These are phyloP conservation scores for Deinandra increscens DNA, from an alignment of 129 eudicot genomes.

Conservation along the genomic window DNA sequence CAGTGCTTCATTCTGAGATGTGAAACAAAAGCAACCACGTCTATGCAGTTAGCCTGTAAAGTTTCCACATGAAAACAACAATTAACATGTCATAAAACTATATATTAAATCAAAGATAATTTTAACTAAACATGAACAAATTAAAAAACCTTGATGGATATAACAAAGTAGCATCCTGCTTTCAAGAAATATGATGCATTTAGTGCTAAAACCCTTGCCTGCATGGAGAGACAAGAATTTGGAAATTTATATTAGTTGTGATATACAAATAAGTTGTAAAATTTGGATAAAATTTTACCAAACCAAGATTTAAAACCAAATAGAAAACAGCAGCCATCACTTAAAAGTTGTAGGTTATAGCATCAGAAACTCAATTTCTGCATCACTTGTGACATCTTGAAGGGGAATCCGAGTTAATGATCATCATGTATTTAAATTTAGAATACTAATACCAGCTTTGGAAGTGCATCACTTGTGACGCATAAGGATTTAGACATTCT, in stretches of 20 bases:
- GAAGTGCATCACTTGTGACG: too few relatives aligned
- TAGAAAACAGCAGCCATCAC: background rate
- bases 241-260: background rate
- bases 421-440: background rate
- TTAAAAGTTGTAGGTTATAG: background rate
- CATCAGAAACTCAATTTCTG: conserved; percentile 77
- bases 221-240: conserved; percentile 21
- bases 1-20: too few relatives aligned
- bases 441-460: background rate
- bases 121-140: background rate
- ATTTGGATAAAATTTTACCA: background rate
- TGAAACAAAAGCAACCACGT: too few relatives aligned
- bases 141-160: conserved; percentile 67
- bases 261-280: background rate
- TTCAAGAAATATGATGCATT: conserved; percentile 83
- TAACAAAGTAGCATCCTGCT: conserved; percentile 77
- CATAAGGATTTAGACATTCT: too few relatives aligned
- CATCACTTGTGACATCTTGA: conserved; percentile 69
- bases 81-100: background rate
- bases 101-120: background rate
- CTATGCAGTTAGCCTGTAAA: conserved; percentile 78
- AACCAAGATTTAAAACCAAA: background rate
- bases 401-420: conserved; percentile 81
- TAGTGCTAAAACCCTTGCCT: conserved; percentile 85
- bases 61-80: background rate